Evolutionary conservation across 371 early-diverging fungal species (phyloP), one percentile per base, ranked within the genome.

Genomic region (Funneliformis caledonium): DNA sequence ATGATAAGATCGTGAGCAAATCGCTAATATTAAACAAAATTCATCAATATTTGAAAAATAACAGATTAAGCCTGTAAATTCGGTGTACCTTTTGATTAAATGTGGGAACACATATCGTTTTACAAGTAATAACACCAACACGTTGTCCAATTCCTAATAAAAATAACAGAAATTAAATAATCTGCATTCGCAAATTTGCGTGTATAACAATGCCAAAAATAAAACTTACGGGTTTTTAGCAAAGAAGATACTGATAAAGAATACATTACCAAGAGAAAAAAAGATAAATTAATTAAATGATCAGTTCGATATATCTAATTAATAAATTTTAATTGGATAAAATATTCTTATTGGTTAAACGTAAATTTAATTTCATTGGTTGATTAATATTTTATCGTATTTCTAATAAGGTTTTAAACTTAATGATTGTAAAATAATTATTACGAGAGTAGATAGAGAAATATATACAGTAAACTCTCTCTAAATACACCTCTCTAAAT

Each of bases 1-100:
- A 93, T 83, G 2, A 87, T 86, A 75, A 93, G 83, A 83, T 93
- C 92, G 81, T 90, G 89, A 81, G 90, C 87, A 59, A 86, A 83
- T 81, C 92, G 90, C 90, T 91, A 87, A n/a, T 64, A 64, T 33
- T 81, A 76, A 60, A 11, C 11, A 26, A 10, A 47, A 45, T 47
- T 22, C 37, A 70, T 22, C 16, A 33, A 22, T 65, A 65, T 12
- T n/a, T 26, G 26, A 64, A 22, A n/a, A 31, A 31, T 31, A 65
- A 61, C 16, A 61, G 2, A 14, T 31, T 65, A 12, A 33, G 4
- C 8, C 5, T 65, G 16, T 31, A 33, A 64, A 64, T n/a, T 31
- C 65, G 31, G 11, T 26, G 10, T 65, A 65, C 65, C 65, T 65
- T 65, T 11, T 64, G 64, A 7, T 62, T 62, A 31, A 11, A 31